Conservation (phyloP, 495 filamentous ascomycete species). For the Collariella sp. region DNA sequence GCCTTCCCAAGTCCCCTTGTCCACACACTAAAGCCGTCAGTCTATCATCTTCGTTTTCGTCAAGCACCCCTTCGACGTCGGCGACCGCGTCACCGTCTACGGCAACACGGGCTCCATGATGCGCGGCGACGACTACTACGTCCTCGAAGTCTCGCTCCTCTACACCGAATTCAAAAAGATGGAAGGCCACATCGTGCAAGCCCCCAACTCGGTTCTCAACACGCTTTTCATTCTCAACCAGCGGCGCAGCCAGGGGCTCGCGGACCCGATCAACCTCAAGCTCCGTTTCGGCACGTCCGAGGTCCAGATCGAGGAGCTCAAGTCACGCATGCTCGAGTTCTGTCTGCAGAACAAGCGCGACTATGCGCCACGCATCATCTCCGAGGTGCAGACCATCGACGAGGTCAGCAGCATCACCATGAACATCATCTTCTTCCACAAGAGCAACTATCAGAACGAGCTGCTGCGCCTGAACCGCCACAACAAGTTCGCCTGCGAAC, state of each 20-base stretch:
- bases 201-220: conserved; percentile 89
- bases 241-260: conserved; percentile 77
- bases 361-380: conserved; percentile 83
- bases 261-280: conserved; percentile 75
- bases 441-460: conserved; percentile 86
- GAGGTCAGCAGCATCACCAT: conserved; percentile 61
- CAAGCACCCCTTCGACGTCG: conserved; percentile 96
- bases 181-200: conserved; percentile 91
- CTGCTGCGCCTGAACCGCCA: conserved; percentile 78
- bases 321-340: conserved; percentile 75
- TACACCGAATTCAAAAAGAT: conserved; percentile 99
- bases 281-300: conserved; percentile 86
- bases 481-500: conserved; percentile 90
- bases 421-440: conserved; percentile 97
- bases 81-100: conserved; percentile 85
- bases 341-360: conserved; percentile 82
- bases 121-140: conserved; percentile 86
- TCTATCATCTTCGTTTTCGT: conserved; percentile 94
- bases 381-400: conserved; percentile 63
- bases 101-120: conserved; percentile 73
- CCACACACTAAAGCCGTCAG: conserved; percentile 30
- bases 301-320: conserved; percentile 77
- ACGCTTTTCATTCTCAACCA: conserved; percentile 92
- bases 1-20: background rate
- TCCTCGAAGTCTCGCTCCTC: conserved; percentile 88